phyloP scores from a whole-genome alignment of 83 land plant genomes.

The Picea mariana region DNA sequence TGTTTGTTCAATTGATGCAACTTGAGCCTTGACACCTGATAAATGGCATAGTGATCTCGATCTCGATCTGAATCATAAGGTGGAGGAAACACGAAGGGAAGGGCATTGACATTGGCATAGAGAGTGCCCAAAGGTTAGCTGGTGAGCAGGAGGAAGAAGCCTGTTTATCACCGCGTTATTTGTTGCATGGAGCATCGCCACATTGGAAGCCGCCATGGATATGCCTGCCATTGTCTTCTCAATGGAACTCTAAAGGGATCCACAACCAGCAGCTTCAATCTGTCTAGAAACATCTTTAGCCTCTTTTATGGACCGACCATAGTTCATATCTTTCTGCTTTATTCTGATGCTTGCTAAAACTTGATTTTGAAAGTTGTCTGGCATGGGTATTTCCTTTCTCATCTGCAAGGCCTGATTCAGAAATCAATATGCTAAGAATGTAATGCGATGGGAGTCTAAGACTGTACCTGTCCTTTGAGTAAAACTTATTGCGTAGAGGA shows the following conservation, averaged over 20 bases:
- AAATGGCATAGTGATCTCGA: not conserved
- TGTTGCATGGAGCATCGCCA: not conserved
- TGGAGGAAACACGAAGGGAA: not conserved
- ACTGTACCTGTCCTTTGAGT: no score
- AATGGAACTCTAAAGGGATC: not conserved
- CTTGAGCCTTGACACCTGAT: slow-evolving; percentile 52
- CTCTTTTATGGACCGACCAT: no score
- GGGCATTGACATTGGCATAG: not conserved
- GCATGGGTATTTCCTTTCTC: no score
- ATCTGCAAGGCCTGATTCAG: no score
- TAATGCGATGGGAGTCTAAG: no score
- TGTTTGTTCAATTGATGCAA: slow-evolving; percentile 70
- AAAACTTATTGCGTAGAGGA: no score
- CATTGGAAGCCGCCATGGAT: slow-evolving; percentile 8
- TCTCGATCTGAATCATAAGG: not conserved
- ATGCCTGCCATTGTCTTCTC: not conserved
- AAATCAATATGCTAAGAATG: no score
- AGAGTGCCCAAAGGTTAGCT: not conserved
- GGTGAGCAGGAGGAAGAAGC: not conserved
- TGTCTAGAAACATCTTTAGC: no score
- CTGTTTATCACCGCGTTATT: not conserved
- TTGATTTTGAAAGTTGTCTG: no score
- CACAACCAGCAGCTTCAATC: no score
- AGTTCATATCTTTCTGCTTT: no score
- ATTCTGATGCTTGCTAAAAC: no score